Evolutionary conservation across 139 green algal species (phyloP), one percentile per base, ranked within the genome.

Genomic region (Pseudopediastrum boryanum): DNA sequence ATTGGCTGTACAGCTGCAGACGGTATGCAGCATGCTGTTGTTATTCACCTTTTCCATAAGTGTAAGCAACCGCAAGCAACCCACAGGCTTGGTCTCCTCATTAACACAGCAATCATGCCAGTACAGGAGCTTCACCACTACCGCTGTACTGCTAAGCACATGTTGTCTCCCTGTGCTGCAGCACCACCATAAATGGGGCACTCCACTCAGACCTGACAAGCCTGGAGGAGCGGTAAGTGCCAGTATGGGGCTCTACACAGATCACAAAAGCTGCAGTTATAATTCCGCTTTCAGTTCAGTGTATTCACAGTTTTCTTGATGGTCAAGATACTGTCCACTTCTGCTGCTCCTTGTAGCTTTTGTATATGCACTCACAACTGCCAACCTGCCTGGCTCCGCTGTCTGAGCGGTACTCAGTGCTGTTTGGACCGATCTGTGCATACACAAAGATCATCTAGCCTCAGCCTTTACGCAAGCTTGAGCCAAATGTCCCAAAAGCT

Each of bases 211-310:
- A 43, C 52, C 36, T 29, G 50, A 66, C 51, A 81, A 81, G 80
- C 71, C 65, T 36, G 56, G 35, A 46, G 80, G 71, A 54, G 71
- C 71, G 42, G 78, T 79, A 54, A 79, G 68, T 41, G 39, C 16
- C 3, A 61, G 16, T 19, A 29, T 21, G 2, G 43, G 9, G 59
- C 27, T 16, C 46, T 39, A 29, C 69, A 25, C 63, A 48, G 36
- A 50, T 6, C 12, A 50, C 8, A 42, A 48, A 44, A 77, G 68
- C 68, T 62, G 46, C 68, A 64, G 43, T 48, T 27, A 48, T 39
- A 19, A 33, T 51, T 52, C 4, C 43, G 7, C 2, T 27, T 63
- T 46, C 69, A 77, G 46, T 29, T 63, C 27, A 6, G 6, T 29
- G 16, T 27, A 23, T 64, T 27, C 16, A 6, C 27, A 19, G 13